Percentiles rank a stretch among this genome's conserved stretches.
Conservation (phyloP, 1,284 basidiomycete species). For the Wallemia hederae region DNA sequence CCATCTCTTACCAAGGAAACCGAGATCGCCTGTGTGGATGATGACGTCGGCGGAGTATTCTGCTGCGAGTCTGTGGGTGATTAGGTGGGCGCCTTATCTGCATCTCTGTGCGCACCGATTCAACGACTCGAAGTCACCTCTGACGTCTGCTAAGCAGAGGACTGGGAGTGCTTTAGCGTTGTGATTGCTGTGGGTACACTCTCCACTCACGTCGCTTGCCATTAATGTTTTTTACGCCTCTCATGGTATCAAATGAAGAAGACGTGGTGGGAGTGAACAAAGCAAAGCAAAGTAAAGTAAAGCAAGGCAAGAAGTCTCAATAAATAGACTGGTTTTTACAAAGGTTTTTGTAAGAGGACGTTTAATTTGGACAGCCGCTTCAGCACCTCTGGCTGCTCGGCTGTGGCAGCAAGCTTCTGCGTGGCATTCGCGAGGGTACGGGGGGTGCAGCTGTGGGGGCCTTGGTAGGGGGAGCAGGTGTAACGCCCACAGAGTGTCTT, state of each 20-base stretch:
- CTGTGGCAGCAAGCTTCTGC: not conserved
- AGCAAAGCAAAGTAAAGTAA: not conserved
- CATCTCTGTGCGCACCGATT: not conserved
- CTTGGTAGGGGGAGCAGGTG: no score
- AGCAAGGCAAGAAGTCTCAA: no score
- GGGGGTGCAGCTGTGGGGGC: no score
- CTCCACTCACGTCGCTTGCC: not conserved
- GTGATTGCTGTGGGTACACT: not conserved
- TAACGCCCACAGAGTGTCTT: no score
- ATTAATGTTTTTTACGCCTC: not conserved
- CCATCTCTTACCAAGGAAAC: conserved; percentile 48
- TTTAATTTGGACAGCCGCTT: no score
- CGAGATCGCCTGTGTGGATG: conserved; percentile 97
- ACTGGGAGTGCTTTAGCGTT: conserved; percentile 2
- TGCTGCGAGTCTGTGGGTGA: conserved; percentile 19
- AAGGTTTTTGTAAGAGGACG: no score
- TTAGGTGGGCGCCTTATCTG: no score
- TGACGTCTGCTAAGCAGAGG: not conserved
- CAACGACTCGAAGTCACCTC: not conserved
- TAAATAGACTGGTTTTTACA: no score
- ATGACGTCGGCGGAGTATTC: conserved; percentile 72
- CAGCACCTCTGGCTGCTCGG: not conserved
- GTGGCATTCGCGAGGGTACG: no score
- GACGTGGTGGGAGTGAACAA: not conserved
- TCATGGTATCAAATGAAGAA: not conserved